phyloP scores from a whole-genome alignment of 208 protist species.

The Lotmaria passim region DNA sequence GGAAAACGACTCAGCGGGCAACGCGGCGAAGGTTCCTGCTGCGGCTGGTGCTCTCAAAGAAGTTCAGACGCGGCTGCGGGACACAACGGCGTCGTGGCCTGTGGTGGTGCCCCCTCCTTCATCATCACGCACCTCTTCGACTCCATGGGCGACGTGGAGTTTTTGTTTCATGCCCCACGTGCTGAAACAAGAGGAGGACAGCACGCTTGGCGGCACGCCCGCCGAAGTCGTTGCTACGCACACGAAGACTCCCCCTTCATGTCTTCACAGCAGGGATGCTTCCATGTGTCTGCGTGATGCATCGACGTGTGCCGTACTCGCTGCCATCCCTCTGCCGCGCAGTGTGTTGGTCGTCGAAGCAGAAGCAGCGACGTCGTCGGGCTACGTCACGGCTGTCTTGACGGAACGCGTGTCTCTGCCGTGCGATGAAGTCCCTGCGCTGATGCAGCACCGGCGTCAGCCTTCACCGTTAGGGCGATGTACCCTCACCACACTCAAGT shows the following conservation, averaged over 20 bases:
- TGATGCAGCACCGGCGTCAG: too few species aligned
- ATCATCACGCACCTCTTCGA: neutral
- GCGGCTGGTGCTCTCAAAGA: too few species aligned
- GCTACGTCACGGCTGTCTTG: constrained; percentile 14
- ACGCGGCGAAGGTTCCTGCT: too few species aligned
- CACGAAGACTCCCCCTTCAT: too few species aligned
- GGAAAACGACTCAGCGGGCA: neutral
- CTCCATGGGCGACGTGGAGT: constrained; percentile 13
- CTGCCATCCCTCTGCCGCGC: constrained; percentile 21
- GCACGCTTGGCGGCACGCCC: neutral
- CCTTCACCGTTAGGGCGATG: neutral
- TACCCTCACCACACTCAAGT: too few species aligned
- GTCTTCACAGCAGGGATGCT: too few species aligned
- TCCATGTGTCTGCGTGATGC: too few species aligned
- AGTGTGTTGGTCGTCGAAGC: neutral
- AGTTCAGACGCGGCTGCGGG: neutral
- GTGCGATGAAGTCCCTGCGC: neutral
- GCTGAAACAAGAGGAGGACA: neutral
- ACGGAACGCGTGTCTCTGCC: constrained; percentile 6
- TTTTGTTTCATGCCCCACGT: constrained; percentile 19
- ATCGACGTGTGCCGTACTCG: neutral
- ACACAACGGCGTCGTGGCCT: neutral
- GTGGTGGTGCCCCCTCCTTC: neutral
- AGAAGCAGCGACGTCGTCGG: neutral
- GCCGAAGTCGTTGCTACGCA: neutral